phyloP scores from a whole-genome alignment of 345 rosid genomes.

The Hibiscus syriacus region DNA sequence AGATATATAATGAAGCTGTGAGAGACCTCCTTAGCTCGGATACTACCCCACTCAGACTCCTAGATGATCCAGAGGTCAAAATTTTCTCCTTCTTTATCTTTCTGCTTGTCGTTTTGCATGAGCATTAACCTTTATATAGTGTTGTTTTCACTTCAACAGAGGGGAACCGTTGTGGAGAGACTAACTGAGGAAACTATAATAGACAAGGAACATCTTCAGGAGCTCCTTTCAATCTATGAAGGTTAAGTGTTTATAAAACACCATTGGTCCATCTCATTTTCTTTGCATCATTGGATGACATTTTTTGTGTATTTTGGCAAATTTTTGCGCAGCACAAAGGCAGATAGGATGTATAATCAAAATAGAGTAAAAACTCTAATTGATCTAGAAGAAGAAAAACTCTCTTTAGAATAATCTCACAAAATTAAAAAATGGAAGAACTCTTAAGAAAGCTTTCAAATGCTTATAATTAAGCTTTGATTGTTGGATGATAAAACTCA shows the following conservation, averaged over 20 bases:
- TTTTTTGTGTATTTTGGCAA: conserved; percentile 7
- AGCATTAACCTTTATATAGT: not conserved
- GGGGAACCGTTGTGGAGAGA: conserved; percentile 75
- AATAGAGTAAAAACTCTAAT: no score
- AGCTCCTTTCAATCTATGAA: conserved; percentile 65
- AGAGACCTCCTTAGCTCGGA: conserved; percentile 73
- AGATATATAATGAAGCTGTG: conserved; percentile 21
- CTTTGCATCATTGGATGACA: not conserved
- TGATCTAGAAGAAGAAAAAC: no score
- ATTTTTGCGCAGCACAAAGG: conserved; percentile 57
- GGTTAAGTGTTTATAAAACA: conserved; percentile 37
- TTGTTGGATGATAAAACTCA: no score
- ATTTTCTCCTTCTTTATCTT: not conserved
- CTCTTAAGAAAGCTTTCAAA: no score
- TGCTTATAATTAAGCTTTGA: no score
- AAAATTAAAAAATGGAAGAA: no score
- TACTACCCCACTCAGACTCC: conserved; percentile 48
- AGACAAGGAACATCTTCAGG: conserved; percentile 54
- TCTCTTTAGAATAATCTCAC: no score
- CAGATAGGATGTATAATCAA: no score
- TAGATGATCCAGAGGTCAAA: conserved; percentile 85
- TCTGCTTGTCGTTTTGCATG: not conserved
- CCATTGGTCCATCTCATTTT: not conserved
- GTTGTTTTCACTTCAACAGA: conserved; percentile 35
- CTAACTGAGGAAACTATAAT: conserved; percentile 53